Percentiles rank a stretch among this genome's conserved stretches.
Conservation (phyloP, 176 grass and related monocot genomes). For the Chrysopogon serrulatus region DNA sequence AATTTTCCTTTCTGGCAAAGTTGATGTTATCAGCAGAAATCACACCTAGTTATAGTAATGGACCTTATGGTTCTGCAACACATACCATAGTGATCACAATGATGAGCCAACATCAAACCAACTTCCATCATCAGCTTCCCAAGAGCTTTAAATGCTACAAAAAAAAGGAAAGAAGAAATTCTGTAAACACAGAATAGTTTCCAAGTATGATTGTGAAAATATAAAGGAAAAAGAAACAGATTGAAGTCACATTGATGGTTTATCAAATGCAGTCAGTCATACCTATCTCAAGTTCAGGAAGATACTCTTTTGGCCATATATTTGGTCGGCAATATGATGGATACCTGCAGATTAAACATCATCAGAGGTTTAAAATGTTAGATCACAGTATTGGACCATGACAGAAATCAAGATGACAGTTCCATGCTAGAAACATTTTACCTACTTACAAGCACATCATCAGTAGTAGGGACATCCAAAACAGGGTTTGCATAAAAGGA, state of each 20-base stretch:
- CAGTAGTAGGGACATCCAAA: slow-evolving; percentile 69
- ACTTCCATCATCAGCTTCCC: slow-evolving; percentile 82
- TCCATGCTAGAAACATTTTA: slow-evolving; percentile 22
- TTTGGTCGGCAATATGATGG: slow-evolving; percentile 91
- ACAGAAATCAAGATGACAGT: neutral
- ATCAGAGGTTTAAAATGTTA: neutral
- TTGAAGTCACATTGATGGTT: neutral
- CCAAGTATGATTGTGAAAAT: neutral
- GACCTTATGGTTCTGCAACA: neutral
- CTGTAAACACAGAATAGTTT: neutral
- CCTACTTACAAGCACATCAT: slow-evolving; percentile 54
- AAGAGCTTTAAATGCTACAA: slow-evolving; percentile 85
- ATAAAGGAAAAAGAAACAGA: neutral
- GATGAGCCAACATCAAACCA: slow-evolving; percentile 89
- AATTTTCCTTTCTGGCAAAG: neutral
- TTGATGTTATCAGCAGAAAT: neutral
- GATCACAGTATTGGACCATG: neutral
- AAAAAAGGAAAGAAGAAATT: neutral
- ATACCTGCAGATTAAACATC: slow-evolving; percentile 49
- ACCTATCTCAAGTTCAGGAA: slow-evolving; percentile 84
- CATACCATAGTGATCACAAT: slow-evolving; percentile 89
- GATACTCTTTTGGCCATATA: slow-evolving; percentile 63
- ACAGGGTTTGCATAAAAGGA: slow-evolving; percentile 96
- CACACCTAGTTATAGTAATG: neutral
- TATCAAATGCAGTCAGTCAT: neutral